Evolutionary conservation across 2,329 filamentous ascomycete species (phyloP).

Genomic region (Helotiales sp.): DNA sequence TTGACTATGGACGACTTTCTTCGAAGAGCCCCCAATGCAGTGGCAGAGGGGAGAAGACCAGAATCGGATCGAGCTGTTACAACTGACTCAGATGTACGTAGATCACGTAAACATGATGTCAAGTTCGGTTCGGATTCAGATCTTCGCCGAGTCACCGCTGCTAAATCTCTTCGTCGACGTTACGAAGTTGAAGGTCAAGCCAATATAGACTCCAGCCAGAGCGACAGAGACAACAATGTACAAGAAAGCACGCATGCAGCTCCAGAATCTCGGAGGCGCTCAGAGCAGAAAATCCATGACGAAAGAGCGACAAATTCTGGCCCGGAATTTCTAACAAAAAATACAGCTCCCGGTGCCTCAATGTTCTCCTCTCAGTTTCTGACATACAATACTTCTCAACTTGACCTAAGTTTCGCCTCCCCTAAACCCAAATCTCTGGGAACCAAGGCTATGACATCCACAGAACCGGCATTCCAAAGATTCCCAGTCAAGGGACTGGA

Average conservation of each 20-base stretch:
- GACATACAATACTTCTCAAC: neutral
- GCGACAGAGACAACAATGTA: neutral
- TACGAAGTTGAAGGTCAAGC: too few species aligned
- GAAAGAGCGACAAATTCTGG: neutral
- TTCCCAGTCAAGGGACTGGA: neutral
- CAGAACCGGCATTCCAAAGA: neutral
- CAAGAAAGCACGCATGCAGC: too few species aligned
- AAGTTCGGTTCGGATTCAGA: neutral
- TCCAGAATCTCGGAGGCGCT: too few species aligned
- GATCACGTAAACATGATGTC: neutral
- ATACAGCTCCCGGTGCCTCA: neutral
- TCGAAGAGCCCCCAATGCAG: neutral
- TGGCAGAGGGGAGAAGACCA: neutral
- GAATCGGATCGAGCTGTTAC: neutral
- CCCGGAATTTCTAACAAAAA: neutral
- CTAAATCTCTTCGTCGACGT: neutral
- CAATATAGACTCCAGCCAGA: too few species aligned
- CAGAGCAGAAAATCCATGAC: neutral
- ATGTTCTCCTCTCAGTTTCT: neutral
- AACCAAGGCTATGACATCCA: neutral
- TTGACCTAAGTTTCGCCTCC: neutral
- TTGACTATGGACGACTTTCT: slow-evolving; percentile 1
- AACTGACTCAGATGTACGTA: neutral
- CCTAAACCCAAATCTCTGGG: neutral
- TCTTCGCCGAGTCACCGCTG: neutral